phyloP scores from a whole-genome alignment of 495 filamentous ascomycete genomes.

The Penicillium manginii region DNA sequence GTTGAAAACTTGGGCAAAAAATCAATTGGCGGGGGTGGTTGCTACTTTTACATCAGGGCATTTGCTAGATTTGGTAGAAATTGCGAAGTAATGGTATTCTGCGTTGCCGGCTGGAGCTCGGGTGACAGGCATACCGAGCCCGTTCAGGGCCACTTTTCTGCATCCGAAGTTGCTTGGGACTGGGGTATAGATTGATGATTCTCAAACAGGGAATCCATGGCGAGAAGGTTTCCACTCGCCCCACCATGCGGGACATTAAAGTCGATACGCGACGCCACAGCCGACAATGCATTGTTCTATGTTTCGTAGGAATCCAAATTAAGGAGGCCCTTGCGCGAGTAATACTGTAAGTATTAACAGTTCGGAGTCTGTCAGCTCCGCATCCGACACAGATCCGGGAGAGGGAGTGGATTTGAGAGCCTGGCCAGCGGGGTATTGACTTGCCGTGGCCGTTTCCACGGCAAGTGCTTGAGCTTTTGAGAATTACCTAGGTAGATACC shows the following conservation, averaged over 20 bases:
- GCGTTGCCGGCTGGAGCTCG: background rate
- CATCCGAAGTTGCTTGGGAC: background rate
- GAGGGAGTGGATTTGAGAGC: background rate
- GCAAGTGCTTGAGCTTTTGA: no score
- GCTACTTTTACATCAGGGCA: background rate
- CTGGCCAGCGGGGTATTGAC: background rate
- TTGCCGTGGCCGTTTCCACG: no score
- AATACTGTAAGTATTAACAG: background rate
- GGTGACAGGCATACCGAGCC: conserved; percentile 5
- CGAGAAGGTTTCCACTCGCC: conserved; percentile 17
- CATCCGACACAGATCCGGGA: background rate
- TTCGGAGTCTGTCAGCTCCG: conserved; percentile 9
- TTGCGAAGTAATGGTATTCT: background rate
- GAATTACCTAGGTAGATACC: no score
- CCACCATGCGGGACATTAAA: background rate
- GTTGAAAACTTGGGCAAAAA: background rate
- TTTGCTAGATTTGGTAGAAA: background rate
- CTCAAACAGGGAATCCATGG: conserved; percentile 21
- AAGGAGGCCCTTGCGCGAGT: conserved; percentile 4
- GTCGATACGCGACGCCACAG: conserved; percentile 5
- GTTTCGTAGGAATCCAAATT: background rate
- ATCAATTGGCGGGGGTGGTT: background rate
- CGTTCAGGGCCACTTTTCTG: background rate
- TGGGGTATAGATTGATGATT: background rate
- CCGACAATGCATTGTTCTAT: background rate